Base-by-base conservation (phyloP, 306 rosid species). In the Astragalus glycyphyllos region DNA sequence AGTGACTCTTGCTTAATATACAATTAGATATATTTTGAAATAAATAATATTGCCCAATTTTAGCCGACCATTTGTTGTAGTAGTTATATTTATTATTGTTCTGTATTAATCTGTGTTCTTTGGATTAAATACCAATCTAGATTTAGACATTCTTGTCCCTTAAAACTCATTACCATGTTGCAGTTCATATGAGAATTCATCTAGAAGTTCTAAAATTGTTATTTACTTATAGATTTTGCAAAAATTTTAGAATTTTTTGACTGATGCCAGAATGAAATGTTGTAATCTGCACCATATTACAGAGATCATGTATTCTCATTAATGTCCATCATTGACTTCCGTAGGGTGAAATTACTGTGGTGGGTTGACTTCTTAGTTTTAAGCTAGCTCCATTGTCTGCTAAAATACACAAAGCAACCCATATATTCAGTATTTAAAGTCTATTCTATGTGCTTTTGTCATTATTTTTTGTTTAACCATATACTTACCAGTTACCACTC, bases 111-210 rank as follows among this genome's bases (percentile, higher is more conserved):
- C 53, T 5, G 0, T 5, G 38, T 59, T 61, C 41, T 60, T 41
- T 73, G 59, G 61, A 45, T 31, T 34, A 23, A 6, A 48, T 71
- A 46, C 42, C 23, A 71, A 3, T 46, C 61, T 53, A 53, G 76
- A 37, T 77, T 53, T 16, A 17, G 56, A 26, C 13, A 7, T 34
- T 57, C 26, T 53, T 34, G 54, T 31, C 44, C 47, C 57, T 41
- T 61, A 48, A 35, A 31, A 20, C 58, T 5, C 3, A 34, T 55
- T 71, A 5, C 47, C 29, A 23, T 23, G 16, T 34, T 61, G 26
- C 20, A 12, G 17, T 32, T 56, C 17, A 2, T 44, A 23, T 16
- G 68, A 50, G 37, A 37, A 10, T 62, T 62, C 68, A 62, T 62
- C 48, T 62, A 16, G 68, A 2, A 41, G 68, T 8, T 60, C 51